Evolutionary conservation across 371 early-diverging fungal genomes (phyloP).

Genomic region (Mucor ambiguus): DNA sequence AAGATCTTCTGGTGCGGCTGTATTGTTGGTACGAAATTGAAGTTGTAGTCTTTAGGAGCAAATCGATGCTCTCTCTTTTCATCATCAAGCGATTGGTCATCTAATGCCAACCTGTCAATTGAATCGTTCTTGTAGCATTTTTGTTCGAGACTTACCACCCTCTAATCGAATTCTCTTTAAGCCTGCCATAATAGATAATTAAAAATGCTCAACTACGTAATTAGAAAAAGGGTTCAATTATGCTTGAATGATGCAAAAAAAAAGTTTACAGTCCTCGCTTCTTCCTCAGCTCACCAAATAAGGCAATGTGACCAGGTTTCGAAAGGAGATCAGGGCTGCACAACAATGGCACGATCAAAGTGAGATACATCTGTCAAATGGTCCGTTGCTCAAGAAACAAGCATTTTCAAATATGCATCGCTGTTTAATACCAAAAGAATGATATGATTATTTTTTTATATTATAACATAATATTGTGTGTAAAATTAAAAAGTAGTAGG

Average conservation of each 20-base stretch:
- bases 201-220: neutral
- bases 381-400: neutral
- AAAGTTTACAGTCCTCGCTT: neutral
- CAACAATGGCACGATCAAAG: neutral
- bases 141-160: neutral
- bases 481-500: neutral
- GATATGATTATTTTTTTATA: neutral
- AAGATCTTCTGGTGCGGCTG: constrained; percentile 24
- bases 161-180: constrained; percentile 7
- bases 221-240: neutral
- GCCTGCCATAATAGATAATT: neutral
- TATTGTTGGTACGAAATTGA: constrained; percentile 28
- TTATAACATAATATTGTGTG: neutral
- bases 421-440: neutral
- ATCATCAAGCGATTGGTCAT: neutral
- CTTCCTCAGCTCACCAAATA: neutral
- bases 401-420: neutral
- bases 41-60: constrained; percentile 16
- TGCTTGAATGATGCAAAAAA: neutral
- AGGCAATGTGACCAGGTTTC: constrained; percentile 4
- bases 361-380: neutral
- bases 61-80: neutral
- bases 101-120: neutral
- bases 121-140: neutral
- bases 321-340: neutral